Evolutionary conservation across 805 yeast genomes (phyloP).

Genomic region (Priceomyces haplophilus): DNA sequence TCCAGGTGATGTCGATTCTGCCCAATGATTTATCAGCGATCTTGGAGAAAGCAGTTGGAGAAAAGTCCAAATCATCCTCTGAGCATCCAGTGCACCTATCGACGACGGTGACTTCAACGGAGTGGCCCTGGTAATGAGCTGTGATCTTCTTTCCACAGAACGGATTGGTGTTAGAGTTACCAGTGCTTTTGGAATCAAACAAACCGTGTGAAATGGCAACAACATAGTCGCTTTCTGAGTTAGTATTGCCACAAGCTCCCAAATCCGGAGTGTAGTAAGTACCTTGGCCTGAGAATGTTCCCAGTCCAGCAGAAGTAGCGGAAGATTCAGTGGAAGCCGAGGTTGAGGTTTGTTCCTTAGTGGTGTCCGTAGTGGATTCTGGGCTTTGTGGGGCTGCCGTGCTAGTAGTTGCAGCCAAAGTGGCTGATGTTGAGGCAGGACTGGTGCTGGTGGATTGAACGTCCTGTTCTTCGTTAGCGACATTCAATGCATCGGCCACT

Average conservation of each 20-base stretch:
- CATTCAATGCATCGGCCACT: constrained; percentile 5
- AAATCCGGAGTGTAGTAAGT: constrained; percentile 45
- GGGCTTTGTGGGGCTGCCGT: constrained; percentile 10
- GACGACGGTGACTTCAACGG: constrained; percentile 54
- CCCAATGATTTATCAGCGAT: constrained; percentile 54
- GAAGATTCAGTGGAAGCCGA: constrained; percentile 16
- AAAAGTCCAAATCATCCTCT: constrained; percentile 50
- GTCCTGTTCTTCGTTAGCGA: constrained; percentile 5
- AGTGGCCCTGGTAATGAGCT: constrained; percentile 45
- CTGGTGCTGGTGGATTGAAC: constrained; percentile 8
- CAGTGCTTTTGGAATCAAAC: constrained; percentile 31
- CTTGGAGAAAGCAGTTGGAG: constrained; percentile 55
- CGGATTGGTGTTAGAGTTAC: constrained; percentile 44
- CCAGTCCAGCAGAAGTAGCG: constrained; percentile 1
- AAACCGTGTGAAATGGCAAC: constrained; percentile 50
- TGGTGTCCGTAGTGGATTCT: constrained; percentile 10
- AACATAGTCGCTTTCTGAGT: constrained; percentile 45
- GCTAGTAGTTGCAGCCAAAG: constrained; percentile 8
- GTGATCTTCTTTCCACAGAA: constrained; percentile 53
- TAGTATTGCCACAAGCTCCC: constrained; percentile 56
- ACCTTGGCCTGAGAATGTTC: constrained; percentile 39
- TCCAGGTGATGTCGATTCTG: constrained; percentile 54
- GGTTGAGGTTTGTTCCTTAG: constrained; percentile 9
- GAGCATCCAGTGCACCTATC: constrained; percentile 59
- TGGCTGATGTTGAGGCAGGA: constrained; percentile 8